Conservation (phyloP, 2,329 filamentous ascomycete genomes). For the Davidsoniella virescens region DNA sequence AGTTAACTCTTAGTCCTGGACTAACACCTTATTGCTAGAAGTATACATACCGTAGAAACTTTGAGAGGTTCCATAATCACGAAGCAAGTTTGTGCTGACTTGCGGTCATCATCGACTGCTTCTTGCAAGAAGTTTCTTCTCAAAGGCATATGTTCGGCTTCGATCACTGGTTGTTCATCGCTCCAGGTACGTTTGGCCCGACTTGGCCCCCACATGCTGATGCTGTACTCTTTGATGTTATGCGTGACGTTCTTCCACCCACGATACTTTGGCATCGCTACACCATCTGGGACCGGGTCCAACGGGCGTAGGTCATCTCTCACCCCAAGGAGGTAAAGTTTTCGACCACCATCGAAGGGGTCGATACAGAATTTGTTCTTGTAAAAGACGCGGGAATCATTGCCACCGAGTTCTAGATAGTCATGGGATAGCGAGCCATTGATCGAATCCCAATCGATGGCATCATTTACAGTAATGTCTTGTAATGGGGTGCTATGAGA, state of each 20-base stretch:
- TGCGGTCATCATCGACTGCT: slow-evolving; percentile 32
- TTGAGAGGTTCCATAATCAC: slow-evolving; percentile 62
- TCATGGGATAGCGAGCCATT: slow-evolving; percentile 22
- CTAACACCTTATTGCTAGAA: not conserved
- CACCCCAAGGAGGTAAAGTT: slow-evolving; percentile 38
- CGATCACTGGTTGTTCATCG: slow-evolving; percentile 63
- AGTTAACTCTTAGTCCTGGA: not conserved
- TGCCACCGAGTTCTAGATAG: slow-evolving; percentile 21
- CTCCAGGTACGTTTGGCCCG: slow-evolving; percentile 37
- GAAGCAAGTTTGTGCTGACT: slow-evolving; percentile 31
- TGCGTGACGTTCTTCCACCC: slow-evolving; percentile 25
- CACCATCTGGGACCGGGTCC: slow-evolving; percentile 46
- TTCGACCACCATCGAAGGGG: slow-evolving; percentile 45
- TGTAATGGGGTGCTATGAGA: slow-evolving; percentile 15
- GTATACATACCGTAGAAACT: slow-evolving; percentile 52
- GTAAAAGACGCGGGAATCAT: slow-evolving; percentile 33
- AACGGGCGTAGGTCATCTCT: slow-evolving; percentile 42
- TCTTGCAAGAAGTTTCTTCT: slow-evolving; percentile 75
- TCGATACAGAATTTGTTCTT: slow-evolving; percentile 38
- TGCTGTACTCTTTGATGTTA: slow-evolving; percentile 69
- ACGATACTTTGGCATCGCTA: slow-evolving; percentile 31
- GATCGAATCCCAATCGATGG: slow-evolving; percentile 50
- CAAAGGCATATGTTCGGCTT: slow-evolving; percentile 55
- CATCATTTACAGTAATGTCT: not conserved
- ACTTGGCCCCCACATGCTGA: slow-evolving; percentile 52